A percentile compares a stretch with the other conserved stretches of the same genome.
phyloP scores from a whole-genome alignment of 495 filamentous ascomycete species.

The Penicillium pancosmium region DNA sequence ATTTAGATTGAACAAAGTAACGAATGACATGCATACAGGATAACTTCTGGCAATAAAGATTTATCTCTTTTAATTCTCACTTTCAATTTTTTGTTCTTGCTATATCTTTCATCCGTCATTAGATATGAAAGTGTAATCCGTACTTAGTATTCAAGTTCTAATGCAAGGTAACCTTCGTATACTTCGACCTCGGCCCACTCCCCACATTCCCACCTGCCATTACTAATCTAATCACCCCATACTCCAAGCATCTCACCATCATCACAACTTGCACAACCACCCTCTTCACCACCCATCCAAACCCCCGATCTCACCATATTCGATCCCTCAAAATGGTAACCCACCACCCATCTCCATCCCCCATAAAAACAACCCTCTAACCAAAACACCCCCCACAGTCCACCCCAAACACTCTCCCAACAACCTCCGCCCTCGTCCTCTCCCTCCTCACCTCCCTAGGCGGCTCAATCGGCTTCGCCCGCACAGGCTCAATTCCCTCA shows the following conservation, averaged over 20 bases:
- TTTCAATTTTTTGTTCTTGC: too few relatives aligned
- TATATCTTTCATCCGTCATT: too few relatives aligned
- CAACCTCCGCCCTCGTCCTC: conserved; percentile 68
- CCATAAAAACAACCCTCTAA: conserved; percentile 1
- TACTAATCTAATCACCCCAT: conserved; percentile 8
- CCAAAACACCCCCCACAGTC: conserved; percentile 2
- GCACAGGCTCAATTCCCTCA: conserved; percentile 83
- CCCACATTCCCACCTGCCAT: not conserved
- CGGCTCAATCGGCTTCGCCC: conserved; percentile 80
- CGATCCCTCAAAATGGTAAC: conserved; percentile 22
- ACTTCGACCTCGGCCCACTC: conserved; percentile 16
- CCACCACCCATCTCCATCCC: not conserved
- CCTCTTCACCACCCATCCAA: not conserved
- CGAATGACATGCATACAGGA: not conserved
- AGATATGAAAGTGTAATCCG: too few relatives aligned
- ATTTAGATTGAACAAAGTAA: not conserved
- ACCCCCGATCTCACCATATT: not conserved
- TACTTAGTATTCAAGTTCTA: not conserved
- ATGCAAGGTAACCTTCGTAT: not conserved
- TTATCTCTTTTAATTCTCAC: too few relatives aligned
- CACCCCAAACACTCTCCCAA: conserved; percentile 18
- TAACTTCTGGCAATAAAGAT: not conserved
- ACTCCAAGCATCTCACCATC: not conserved
- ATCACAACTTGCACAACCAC: not conserved
- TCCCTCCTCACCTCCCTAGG: conserved; percentile 82